phyloP scores from a whole-genome alignment of 2,329 filamentous ascomycete genomes.

The Ophiostoma perfectum region DNA sequence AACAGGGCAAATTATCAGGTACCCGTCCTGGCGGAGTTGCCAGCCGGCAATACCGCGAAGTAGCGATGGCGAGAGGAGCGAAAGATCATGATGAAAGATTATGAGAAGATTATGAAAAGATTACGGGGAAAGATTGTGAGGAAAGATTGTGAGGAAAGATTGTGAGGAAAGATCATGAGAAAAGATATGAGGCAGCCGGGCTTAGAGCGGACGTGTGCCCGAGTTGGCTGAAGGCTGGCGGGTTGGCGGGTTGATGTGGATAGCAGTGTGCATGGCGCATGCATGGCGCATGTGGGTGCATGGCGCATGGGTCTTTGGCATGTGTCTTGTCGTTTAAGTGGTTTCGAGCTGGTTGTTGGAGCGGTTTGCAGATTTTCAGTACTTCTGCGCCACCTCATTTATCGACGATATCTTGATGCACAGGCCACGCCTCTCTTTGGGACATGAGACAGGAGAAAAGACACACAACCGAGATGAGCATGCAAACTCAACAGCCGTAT shows the following conservation, averaged over 20 bases:
- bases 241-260: background rate
- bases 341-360: background rate
- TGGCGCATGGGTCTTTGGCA: slow-evolving; percentile 9
- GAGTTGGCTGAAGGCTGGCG: background rate
- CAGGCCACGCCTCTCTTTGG: too few relatives aligned
- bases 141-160: too few relatives aligned
- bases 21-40: background rate
- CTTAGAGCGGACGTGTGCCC: too few relatives aligned
- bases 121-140: too few relatives aligned
- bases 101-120: too few relatives aligned
- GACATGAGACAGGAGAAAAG: too few relatives aligned
- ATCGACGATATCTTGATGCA: background rate
- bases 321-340: slow-evolving; percentile 4
- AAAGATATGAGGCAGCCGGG: too few relatives aligned
- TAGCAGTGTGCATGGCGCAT: background rate
- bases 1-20: background rate
- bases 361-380: background rate
- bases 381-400: slow-evolving; percentile 12
- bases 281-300: background rate
- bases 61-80: too few relatives aligned
- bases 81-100: too few relatives aligned
- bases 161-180: too few relatives aligned
- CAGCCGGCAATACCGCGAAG: background rate
- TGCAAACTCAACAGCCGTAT: background rate
- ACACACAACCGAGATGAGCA: background rate